Evolutionary conservation across 148 eudicot species (phyloP).

Genomic region (Silene latifolia): DNA sequence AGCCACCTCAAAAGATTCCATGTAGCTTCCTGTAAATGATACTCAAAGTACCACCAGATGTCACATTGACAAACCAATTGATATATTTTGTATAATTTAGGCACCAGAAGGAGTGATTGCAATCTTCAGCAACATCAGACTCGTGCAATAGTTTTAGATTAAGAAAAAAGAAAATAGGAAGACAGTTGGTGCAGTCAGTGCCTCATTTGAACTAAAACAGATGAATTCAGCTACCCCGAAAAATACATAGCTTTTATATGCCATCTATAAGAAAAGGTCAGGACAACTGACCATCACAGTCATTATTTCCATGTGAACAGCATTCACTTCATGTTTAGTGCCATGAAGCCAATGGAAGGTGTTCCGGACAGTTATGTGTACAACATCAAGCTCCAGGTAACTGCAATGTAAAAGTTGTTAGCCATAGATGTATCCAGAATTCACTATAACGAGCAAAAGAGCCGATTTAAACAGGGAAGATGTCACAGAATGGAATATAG

Average conservation of each 20-base stretch:
- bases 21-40: not conserved
- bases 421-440: constrained; percentile 4
- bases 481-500: constrained; percentile 8
- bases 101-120: not conserved
- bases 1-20: constrained; percentile 1
- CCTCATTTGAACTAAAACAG: not conserved
- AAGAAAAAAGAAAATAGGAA: not conserved
- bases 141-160: not conserved
- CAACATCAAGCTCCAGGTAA: constrained; percentile 84
- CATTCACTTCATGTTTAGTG: constrained; percentile 59
- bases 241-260: not conserved
- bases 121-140: not conserved
- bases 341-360: constrained; percentile 76
- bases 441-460: not conserved
- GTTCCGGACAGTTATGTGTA: constrained; percentile 86
- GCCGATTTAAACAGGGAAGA: not conserved
- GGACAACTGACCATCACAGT: constrained; percentile 58
- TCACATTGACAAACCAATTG: not conserved
- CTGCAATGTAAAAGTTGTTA: constrained; percentile 42
- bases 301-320: constrained; percentile 72
- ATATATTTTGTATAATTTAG: not conserved
- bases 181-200: not conserved
- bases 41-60: not conserved
- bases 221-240: not conserved
- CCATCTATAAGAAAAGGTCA: not conserved